A percentile compares a stretch with the other conserved stretches of the same genome.
These are phyloP conservation scores for Dothideomycetes sp. DNA, from an alignment of 2,329 filamentous ascomycete species.

Conservation along the genomic window DNA sequence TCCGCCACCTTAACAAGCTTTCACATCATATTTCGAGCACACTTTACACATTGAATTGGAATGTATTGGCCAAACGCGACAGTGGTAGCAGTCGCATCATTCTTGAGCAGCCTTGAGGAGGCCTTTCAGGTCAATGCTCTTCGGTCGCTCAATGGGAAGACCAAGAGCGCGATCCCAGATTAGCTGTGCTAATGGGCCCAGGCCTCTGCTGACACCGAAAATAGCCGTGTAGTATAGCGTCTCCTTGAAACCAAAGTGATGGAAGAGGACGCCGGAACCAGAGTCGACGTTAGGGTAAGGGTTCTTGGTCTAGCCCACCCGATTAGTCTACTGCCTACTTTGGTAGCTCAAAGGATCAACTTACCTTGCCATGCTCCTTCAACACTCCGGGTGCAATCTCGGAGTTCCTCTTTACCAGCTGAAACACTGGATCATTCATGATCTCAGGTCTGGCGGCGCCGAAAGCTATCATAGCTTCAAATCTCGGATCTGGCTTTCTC, in stretches of 20 bases:
- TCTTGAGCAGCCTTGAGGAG: conserved; percentile 52
- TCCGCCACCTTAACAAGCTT: too few relatives aligned
- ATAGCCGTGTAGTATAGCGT: conserved; percentile 83
- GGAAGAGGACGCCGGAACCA: conserved; percentile 85
- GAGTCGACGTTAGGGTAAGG: conserved; percentile 94
- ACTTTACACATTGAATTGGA: too few relatives aligned
- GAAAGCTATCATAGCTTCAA: conserved; percentile 94
- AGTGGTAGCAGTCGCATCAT: too few relatives aligned
- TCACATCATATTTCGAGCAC: too few relatives aligned
- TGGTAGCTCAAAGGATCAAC: conserved; percentile 5
- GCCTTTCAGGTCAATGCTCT: conserved; percentile 90
- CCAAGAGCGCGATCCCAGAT: conserved; percentile 94
- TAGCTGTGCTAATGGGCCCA: conserved; percentile 86
- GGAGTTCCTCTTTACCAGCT: conserved; percentile 86
- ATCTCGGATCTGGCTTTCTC: conserved; percentile 92
- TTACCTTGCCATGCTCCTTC: conserved; percentile 80
- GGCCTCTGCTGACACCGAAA: conserved; percentile 57
- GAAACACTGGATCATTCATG: conserved; percentile 77
- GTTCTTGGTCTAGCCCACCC: conserved; percentile 28
- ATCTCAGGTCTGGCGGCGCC: conserved; percentile 78
- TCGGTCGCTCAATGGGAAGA: conserved; percentile 91
- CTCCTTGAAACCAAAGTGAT: conserved; percentile 96
- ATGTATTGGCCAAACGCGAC: too few relatives aligned
- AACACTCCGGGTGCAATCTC: conserved; percentile 84
- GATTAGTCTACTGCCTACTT: neutral